Percentiles rank a stretch among this genome's conserved stretches.
These are phyloP conservation scores for Calocybe gangraenosa DNA, from an alignment of 768 basidiomycete species.

Conservation along the genomic window DNA sequence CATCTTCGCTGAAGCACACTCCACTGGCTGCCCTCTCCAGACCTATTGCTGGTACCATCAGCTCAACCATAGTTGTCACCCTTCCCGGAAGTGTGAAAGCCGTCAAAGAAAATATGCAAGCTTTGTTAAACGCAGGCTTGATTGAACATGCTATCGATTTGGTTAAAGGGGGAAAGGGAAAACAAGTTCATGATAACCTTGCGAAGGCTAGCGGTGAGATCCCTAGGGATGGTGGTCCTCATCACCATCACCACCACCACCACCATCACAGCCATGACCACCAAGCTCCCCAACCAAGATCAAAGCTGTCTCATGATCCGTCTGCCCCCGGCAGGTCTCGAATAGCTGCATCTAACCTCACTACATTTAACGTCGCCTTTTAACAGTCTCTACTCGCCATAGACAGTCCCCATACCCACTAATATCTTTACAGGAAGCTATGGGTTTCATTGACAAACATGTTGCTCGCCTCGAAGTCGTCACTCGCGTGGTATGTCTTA, in stretches of 20 bases:
- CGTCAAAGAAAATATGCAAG: slow-evolving; percentile 71
- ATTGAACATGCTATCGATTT: slow-evolving; percentile 71
- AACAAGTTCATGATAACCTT: slow-evolving; percentile 49
- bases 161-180: slow-evolving; percentile 63
- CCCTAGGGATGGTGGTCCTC: slow-evolving; percentile 24
- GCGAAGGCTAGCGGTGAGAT: slow-evolving; percentile 24
- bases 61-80: slow-evolving; percentile 65
- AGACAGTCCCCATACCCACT: slow-evolving; percentile 76
- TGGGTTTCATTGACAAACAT: slow-evolving; percentile 49
- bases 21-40: slow-evolving; percentile 80
- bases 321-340: slow-evolving; percentile 51
- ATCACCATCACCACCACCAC: slow-evolving; percentile 30
- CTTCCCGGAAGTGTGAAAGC: slow-evolving; percentile 86
- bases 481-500: slow-evolving; percentile 38
- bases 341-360: not conserved
- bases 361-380: not conserved
- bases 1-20: slow-evolving; percentile 67
- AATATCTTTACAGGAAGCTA: slow-evolving; percentile 61
- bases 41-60: slow-evolving; percentile 73
- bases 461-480: slow-evolving; percentile 36
- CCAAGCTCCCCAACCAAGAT: slow-evolving; percentile 48
- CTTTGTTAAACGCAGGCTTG: slow-evolving; percentile 54
- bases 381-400: slow-evolving; percentile 64
- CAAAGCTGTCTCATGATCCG: slow-evolving; percentile 65
- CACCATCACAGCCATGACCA: slow-evolving; percentile 34